Conservation (phyloP, 139 green algal genomes). For the Edaphochlamys debaryana region DNA sequence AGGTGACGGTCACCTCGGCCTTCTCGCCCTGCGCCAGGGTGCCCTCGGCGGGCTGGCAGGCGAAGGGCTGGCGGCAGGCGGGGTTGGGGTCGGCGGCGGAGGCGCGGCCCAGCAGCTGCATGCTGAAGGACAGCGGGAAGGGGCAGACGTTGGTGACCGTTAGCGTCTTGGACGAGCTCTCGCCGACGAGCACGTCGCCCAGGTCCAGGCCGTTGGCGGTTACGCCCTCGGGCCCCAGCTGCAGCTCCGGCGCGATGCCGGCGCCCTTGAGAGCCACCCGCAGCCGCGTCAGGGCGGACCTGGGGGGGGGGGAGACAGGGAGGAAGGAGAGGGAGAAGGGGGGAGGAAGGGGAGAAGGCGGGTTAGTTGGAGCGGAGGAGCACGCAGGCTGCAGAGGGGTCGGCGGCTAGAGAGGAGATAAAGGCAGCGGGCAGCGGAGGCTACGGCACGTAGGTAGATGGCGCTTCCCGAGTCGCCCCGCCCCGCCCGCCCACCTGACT, state of each 20-base stretch:
- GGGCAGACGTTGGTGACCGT: constrained; percentile 72
- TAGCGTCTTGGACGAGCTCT: constrained; percentile 49
- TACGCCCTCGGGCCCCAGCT: constrained; percentile 49
- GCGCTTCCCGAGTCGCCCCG: too few species aligned
- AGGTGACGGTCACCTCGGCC: constrained; percentile 57
- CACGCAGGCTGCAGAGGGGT: too few species aligned
- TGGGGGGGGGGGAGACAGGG: constrained; percentile 3
- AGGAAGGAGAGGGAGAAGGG: neutral
- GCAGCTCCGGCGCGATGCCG: constrained; percentile 67
- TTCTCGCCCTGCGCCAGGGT: constrained; percentile 53
- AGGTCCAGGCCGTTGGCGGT: constrained; percentile 58
- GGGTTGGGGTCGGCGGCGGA: constrained; percentile 43
- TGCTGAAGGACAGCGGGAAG: constrained; percentile 61
- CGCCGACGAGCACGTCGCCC: constrained; percentile 64
- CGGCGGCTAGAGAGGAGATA: too few species aligned
- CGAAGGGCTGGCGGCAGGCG: constrained; percentile 46
- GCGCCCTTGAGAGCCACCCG: constrained; percentile 61
- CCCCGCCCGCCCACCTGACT: constrained; percentile 48
- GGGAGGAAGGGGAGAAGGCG: neutral
- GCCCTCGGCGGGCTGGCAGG: constrained; percentile 51
- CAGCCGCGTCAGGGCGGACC: constrained; percentile 52
- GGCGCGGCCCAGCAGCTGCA: neutral
- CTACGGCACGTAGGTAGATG: too few species aligned
- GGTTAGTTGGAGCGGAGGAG: neutral
- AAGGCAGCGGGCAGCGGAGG: too few species aligned